Percentiles rank a stretch among this genome's conserved stretches.
phyloP scores from a whole-genome alignment of 306 rosid species.

The Sophora flavescens region DNA sequence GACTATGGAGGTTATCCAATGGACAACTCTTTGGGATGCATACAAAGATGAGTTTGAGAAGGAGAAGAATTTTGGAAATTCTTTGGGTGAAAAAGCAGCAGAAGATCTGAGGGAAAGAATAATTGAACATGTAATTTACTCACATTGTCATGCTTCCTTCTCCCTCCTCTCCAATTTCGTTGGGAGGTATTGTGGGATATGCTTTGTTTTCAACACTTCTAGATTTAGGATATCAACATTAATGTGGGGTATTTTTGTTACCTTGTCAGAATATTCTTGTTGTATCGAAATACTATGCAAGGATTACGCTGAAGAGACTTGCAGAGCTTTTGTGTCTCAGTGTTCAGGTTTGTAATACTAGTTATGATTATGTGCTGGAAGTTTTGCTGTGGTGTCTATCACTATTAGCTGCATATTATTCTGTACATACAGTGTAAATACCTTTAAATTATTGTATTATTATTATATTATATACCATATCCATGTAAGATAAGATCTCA shows the following conservation, averaged over 20 bases:
- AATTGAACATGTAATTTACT: conserved; percentile 73
- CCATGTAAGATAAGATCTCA: too few species aligned
- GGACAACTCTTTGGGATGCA: conserved; percentile 78
- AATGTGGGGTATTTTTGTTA: conserved; percentile 11
- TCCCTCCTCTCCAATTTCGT: background rate
- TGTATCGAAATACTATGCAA: conserved; percentile 78
- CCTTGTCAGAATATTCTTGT: conserved; percentile 77
- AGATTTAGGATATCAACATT: conserved; percentile 21
- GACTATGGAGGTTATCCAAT: conserved; percentile 87
- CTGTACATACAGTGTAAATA: too few species aligned
- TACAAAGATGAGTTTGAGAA: conserved; percentile 80
- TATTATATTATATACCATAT: too few species aligned
- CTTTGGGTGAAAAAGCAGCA: conserved; percentile 81
- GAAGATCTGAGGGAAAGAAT: conserved; percentile 87
- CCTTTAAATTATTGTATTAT: too few species aligned
- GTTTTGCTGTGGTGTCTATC: background rate
- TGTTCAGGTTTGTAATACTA: conserved; percentile 61
- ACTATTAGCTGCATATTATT: background rate
- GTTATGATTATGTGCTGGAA: conserved; percentile 3
- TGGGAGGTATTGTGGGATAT: conserved; percentile 33
- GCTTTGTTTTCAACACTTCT: conserved; percentile 12
- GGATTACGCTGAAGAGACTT: conserved; percentile 66
- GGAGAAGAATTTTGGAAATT: conserved; percentile 76
- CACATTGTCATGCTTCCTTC: background rate
- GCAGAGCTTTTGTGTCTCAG: conserved; percentile 74